A percentile compares a stretch with the other conserved stretches of the same genome.
These are phyloP conservation scores for Bodo saltans DNA, from an alignment of 78 protist species.

Conservation along the genomic window DNA sequence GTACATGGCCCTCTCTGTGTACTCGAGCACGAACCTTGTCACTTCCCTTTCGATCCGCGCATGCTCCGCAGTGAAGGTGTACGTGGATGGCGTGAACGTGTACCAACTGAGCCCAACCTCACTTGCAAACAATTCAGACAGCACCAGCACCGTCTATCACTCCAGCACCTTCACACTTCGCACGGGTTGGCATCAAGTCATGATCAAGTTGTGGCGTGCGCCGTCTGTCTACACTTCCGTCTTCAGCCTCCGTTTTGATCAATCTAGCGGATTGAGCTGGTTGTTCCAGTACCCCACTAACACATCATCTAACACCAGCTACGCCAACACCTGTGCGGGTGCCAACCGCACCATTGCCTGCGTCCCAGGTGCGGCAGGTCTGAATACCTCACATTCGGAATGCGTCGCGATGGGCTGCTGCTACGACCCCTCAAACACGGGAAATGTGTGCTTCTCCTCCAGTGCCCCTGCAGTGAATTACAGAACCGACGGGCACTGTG, in stretches of 20 bases:
- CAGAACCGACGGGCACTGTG: not conserved
- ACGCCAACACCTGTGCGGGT: not conserved
- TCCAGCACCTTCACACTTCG: not conserved
- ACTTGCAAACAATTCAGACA: not conserved
- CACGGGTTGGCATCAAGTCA: not conserved
- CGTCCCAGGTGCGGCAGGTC: not conserved
- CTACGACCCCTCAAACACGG: not conserved
- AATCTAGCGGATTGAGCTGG: not conserved
- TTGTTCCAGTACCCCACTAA: not conserved
- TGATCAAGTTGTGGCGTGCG: not conserved
- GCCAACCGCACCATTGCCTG: not conserved
- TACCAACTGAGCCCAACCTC: no score
- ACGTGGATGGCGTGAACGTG: not conserved
- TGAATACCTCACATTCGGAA: not conserved
- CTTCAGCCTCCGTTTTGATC: not conserved
- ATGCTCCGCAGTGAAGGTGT: not conserved
- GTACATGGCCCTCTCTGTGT: not conserved
- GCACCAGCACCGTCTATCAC: not conserved
- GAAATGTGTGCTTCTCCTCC: not conserved
- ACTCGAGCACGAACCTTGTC: not conserved
- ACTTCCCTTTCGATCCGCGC: not conserved
- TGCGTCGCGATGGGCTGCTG: not conserved
- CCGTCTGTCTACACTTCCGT: not conserved
- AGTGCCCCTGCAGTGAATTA: not conserved
- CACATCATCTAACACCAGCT: not conserved